Percentiles rank a stretch among this genome's conserved stretches.
Evolutionary conservation across 1,284 basidiomycete species (phyloP).

Genomic region (Ustilago crameri): DNA sequence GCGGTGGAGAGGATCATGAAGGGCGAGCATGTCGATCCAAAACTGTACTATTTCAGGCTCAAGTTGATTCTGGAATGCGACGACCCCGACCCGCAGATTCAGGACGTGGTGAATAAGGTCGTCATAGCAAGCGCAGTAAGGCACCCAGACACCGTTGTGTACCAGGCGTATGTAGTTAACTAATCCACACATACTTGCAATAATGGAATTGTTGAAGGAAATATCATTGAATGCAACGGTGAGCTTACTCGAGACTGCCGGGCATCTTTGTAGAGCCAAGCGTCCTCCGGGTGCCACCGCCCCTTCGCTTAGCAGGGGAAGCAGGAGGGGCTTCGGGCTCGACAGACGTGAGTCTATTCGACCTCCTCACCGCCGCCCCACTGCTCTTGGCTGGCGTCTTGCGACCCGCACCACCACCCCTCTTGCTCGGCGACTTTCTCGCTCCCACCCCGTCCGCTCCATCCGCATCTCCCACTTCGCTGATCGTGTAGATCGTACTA

Average conservation of each 20-base stretch:
- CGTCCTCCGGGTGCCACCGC: neutral
- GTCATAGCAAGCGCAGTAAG: slow-evolving; percentile 34
- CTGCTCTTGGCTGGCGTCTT: neutral
- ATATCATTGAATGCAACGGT: neutral
- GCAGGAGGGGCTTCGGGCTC: slow-evolving; percentile 25
- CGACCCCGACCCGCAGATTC: slow-evolving; percentile 26
- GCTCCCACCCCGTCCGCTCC: neutral
- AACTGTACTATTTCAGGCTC: slow-evolving; percentile 31
- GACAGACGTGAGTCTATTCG: slow-evolving; percentile 36
- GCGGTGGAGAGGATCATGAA: slow-evolving; percentile 16
- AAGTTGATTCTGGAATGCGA: slow-evolving; percentile 33
- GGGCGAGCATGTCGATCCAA: slow-evolving; percentile 29
- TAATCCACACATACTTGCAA: neutral
- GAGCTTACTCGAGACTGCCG: slow-evolving; percentile 27
- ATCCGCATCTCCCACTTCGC: slow-evolving; percentile 34
- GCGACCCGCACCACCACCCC: neutral
- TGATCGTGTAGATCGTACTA: slow-evolving; percentile 49
- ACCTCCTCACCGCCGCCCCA: slow-evolving; percentile 21
- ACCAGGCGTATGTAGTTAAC: slow-evolving; percentile 39
- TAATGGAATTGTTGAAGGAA: too few species aligned
- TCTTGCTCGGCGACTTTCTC: slow-evolving; percentile 7
- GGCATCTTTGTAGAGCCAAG: slow-evolving; percentile 24
- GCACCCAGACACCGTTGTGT: slow-evolving; percentile 22
- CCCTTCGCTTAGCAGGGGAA: slow-evolving; percentile 22
- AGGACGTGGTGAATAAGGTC: slow-evolving; percentile 40